These are phyloP conservation scores for Paramarasmius palmivorus DNA, from an alignment of 1,284 basidiomycete species.

Conservation along the genomic window DNA sequence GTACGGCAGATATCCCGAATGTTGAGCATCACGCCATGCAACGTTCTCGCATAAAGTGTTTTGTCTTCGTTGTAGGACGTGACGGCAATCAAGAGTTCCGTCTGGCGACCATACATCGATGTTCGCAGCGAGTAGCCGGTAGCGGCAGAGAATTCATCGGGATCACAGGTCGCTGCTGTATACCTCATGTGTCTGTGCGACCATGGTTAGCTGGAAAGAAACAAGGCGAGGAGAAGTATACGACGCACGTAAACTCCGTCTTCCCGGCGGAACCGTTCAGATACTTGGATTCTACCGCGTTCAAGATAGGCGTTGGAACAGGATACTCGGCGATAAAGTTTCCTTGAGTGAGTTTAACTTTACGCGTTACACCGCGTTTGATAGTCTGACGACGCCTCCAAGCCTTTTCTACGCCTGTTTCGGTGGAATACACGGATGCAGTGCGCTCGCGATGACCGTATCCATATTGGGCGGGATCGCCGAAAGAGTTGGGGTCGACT, in stretches of 20 bases:
- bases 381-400: slow-evolving; percentile 75
- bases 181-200: slow-evolving; percentile 70
- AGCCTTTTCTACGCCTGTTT: not conserved
- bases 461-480: too few species aligned
- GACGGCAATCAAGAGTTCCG: slow-evolving; percentile 77
- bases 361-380: slow-evolving; percentile 75
- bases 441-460: too few species aligned
- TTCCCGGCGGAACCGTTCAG: slow-evolving; percentile 44
- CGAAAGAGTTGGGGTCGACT: too few species aligned
- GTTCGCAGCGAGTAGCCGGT: slow-evolving; percentile 73
- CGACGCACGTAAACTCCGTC: slow-evolving; percentile 73
- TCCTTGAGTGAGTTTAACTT: slow-evolving; percentile 82
- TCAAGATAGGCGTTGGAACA: slow-evolving; percentile 79
- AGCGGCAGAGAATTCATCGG: slow-evolving; percentile 73
- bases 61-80: slow-evolving; percentile 77
- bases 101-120: slow-evolving; percentile 70
- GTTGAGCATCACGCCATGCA: slow-evolving; percentile 96
- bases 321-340: slow-evolving; percentile 83
- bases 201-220: not conserved
- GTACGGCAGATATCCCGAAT: slow-evolving; percentile 98
- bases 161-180: slow-evolving; percentile 80
- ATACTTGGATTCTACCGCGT: slow-evolving; percentile 79
- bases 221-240: not conserved
- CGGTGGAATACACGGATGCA: too few species aligned
- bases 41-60: slow-evolving; percentile 82